Conservation (phyloP, 306 rosid species). For the Pyrus communis region DNA sequence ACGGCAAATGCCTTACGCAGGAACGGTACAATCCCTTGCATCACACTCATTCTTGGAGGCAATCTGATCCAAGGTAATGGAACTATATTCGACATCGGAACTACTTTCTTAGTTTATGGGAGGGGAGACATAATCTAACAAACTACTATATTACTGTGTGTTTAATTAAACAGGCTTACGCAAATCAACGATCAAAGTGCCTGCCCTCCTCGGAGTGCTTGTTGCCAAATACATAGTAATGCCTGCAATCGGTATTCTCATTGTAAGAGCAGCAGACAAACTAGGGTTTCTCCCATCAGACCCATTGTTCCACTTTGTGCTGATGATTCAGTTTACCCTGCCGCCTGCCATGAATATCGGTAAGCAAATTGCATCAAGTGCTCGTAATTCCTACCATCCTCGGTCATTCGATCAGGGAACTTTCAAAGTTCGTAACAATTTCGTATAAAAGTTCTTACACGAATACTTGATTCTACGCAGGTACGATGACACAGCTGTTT, state of each 20-base stretch:
- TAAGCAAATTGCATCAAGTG: conserved; percentile 17
- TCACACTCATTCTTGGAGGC: conserved; percentile 79
- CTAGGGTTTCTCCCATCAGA: conserved; percentile 55
- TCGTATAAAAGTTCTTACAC: background rate
- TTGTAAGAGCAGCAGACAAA: conserved; percentile 47
- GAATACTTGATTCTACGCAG: conserved; percentile 15
- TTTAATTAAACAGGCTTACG: conserved; percentile 40
- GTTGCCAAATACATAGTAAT: conserved; percentile 31
- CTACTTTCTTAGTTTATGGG: background rate
- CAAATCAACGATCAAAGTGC: conserved; percentile 40
- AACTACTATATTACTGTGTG: background rate
- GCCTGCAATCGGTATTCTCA: conserved; percentile 53
- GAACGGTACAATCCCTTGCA: conserved; percentile 83
- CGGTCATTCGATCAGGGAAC: background rate
- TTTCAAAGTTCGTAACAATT: background rate
- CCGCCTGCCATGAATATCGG: conserved; percentile 96
- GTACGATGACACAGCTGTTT: conserved; percentile 79
- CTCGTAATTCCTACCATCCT: background rate
- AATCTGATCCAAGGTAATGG: conserved; percentile 67
- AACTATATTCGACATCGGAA: background rate
- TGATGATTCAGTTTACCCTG: conserved; percentile 71
- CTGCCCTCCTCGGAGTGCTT: conserved; percentile 33
- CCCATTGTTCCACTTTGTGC: conserved; percentile 61
- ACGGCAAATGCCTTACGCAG: conserved; percentile 29
- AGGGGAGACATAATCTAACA: background rate